phyloP scores from a whole-genome alignment of 164 flowering plant species.

The Vitis labrusca region DNA sequence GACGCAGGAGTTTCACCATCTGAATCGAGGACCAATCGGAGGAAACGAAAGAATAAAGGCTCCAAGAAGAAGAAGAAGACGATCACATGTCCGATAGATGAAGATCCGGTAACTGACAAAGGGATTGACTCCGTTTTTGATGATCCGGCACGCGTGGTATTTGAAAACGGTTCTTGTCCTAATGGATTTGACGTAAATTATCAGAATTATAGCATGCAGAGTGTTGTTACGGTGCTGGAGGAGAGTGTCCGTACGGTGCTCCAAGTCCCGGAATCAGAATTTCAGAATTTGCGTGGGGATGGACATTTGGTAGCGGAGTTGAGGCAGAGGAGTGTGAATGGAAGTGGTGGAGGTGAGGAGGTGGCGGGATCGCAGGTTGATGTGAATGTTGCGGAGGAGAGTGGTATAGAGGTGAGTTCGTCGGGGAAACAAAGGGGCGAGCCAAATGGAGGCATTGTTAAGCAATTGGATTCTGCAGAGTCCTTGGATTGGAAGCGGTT shows the following conservation, averaged over 20 bases:
- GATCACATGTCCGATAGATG: slow-evolving; percentile 16
- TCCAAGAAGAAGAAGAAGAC: slow-evolving; percentile 34
- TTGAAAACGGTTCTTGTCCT: background rate
- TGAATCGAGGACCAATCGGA: slow-evolving; percentile 19
- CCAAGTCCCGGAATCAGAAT: slow-evolving; percentile 17
- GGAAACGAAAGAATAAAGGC: slow-evolving; percentile 30
- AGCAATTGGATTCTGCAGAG: slow-evolving; percentile 49
- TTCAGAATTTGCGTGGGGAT: slow-evolving; percentile 20
- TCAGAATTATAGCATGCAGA: slow-evolving; percentile 13
- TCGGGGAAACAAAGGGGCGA: slow-evolving; percentile 21
- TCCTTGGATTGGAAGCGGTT: slow-evolving; percentile 77
- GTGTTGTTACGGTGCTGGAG: slow-evolving; percentile 24
- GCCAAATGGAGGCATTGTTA: slow-evolving; percentile 32
- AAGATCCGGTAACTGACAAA: slow-evolving; percentile 21
- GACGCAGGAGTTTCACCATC: background rate
- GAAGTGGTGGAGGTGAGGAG: slow-evolving; percentile 23
- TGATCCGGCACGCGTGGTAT: background rate
- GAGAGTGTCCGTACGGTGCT: slow-evolving; percentile 21
- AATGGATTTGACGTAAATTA: slow-evolving; percentile 13
- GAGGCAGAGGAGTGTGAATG: slow-evolving; percentile 69
- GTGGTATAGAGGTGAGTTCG: slow-evolving; percentile 21
- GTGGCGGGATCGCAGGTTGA: background rate
- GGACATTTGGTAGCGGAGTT: slow-evolving; percentile 35
- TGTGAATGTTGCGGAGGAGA: slow-evolving; percentile 26
- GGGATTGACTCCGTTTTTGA: slow-evolving; percentile 14